Percentiles rank a stretch among this genome's conserved stretches.
phyloP scores from a whole-genome alignment of 2,329 filamentous ascomycete species.

The Ustulina deusta region DNA sequence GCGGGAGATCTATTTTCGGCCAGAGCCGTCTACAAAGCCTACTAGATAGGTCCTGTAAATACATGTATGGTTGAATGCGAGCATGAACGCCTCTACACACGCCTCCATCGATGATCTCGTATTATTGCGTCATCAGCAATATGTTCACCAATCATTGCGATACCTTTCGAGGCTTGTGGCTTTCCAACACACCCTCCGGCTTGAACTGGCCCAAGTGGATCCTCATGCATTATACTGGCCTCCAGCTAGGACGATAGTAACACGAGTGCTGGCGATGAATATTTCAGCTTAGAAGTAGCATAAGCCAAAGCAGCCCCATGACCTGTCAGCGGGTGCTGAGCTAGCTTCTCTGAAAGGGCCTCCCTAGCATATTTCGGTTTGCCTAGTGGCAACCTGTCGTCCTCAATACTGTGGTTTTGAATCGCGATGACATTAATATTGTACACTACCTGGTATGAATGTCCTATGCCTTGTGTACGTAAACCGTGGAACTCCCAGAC shows the following conservation, averaged over 20 bases:
- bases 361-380: not conserved
- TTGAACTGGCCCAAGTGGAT: not conserved
- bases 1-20: constrained; percentile 18
- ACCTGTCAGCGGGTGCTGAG: constrained; percentile 4
- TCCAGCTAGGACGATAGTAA: constrained; percentile 23
- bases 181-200: not conserved
- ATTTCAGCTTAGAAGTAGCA: constrained; percentile 12
- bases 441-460: constrained; percentile 9
- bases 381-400: not conserved
- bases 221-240: not conserved
- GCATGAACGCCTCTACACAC: constrained; percentile 7
- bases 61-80: not conserved
- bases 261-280: not conserved
- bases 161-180: constrained; percentile 3
- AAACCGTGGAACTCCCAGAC: constrained; percentile 22
- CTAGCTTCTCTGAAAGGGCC: not conserved
- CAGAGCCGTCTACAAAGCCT: not conserved
- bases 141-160: constrained; percentile 11
- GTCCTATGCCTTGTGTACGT: constrained; percentile 2
- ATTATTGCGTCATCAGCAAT: constrained; percentile 10
- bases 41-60: not conserved
- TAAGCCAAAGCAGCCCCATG: constrained; percentile 9
- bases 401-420: not conserved
- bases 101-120: constrained; percentile 13
- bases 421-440: not conserved